Conservation (phyloP, 495 filamentous ascomycete genomes). For the Trichoderma reesei region DNA sequence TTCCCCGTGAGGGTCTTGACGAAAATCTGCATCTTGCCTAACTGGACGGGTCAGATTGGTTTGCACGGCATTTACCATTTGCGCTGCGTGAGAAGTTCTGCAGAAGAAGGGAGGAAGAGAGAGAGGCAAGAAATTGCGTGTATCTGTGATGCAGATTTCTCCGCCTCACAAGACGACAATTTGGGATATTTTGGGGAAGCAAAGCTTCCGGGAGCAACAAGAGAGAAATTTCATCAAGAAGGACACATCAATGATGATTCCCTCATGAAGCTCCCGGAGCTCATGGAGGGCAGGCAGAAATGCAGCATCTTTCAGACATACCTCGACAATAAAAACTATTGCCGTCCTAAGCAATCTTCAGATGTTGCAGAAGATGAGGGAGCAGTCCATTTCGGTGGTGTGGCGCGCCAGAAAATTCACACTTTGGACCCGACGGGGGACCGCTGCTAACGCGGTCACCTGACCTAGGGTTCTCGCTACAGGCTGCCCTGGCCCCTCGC, state of each 20-base stretch:
- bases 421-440: background rate
- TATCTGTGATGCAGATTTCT: background rate
- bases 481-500: constrained; percentile 14
- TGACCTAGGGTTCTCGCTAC: constrained; percentile 15
- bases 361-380: constrained; percentile 32
- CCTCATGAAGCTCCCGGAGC: constrained; percentile 16
- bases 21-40: constrained; percentile 95
- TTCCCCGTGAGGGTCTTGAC: constrained; percentile 99
- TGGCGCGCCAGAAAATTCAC: constrained; percentile 13
- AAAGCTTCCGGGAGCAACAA: background rate
- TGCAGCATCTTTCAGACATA: constrained; percentile 34
- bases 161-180: background rate
- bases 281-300: constrained; percentile 16
- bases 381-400: constrained; percentile 17
- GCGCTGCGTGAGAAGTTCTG: background rate
- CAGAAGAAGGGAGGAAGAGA: too few species aligned
- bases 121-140: background rate
- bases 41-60: constrained; percentile 10
- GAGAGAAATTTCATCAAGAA: background rate
- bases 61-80: background rate
- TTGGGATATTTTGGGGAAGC: background rate
- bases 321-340: constrained; percentile 45
- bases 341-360: constrained; percentile 47
- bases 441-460: background rate
- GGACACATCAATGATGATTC: constrained; percentile 9